These are phyloP conservation scores for Closterium sp. DNA, from an alignment of 139 green algal genomes.

Conservation along the genomic window DNA sequence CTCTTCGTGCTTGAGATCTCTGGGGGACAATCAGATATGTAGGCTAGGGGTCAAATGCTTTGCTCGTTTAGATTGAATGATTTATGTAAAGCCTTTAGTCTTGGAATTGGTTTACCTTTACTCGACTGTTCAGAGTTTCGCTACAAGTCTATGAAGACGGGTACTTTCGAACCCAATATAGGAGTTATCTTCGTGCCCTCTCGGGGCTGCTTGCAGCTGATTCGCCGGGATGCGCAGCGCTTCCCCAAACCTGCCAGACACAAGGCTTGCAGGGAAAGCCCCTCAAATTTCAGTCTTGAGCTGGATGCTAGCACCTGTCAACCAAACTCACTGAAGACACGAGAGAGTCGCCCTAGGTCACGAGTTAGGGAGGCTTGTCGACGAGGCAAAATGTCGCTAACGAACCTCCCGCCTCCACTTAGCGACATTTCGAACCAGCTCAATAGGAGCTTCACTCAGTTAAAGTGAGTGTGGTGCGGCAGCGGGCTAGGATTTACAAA, in stretches of 20 bases:
- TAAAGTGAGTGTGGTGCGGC: not conserved
- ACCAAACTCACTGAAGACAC: not conserved
- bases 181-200: too few relatives aligned
- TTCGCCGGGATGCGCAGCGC: not conserved
- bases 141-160: too few relatives aligned
- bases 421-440: not conserved
- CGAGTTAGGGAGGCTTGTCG: not conserved
- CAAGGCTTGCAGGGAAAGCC: too few relatives aligned
- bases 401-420: not conserved
- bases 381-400: not conserved
- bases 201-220: not conserved
- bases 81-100: too few relatives aligned
- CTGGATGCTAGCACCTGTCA: not conserved
- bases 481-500: not conserved
- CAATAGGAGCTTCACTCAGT: not conserved
- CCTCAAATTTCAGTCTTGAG: too few relatives aligned
- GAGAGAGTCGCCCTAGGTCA: not conserved
- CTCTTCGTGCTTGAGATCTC: conserved; percentile 31
- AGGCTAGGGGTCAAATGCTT: too few relatives aligned
- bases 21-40: too few relatives aligned
- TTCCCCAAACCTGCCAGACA: not conserved
- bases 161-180: too few relatives aligned
- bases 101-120: too few relatives aligned
- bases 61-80: too few relatives aligned
- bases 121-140: too few relatives aligned